Evolutionary conservation across 306 rosid species (phyloP).

Genomic region (Vigna angularis): DNA sequence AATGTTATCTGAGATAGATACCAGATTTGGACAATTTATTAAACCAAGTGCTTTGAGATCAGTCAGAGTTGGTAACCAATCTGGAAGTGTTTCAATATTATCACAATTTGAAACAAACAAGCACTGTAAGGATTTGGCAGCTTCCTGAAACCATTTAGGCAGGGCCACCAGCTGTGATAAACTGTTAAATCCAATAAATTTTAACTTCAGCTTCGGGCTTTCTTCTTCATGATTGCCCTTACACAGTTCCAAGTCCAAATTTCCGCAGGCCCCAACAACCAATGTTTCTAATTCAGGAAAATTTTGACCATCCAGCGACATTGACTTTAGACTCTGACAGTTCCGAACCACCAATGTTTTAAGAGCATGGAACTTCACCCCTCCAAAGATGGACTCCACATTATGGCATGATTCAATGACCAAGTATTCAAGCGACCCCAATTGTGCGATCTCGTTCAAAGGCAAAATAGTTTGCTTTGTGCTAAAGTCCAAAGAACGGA

Average conservation of each 20-base stretch:
- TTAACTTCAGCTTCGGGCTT: neutral
- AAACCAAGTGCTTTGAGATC: neutral
- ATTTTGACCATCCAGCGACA: neutral
- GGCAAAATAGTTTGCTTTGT: neutral
- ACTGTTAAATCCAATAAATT: neutral
- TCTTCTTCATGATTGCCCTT: neutral
- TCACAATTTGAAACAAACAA: neutral
- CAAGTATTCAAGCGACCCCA: neutral
- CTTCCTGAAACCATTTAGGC: neutral
- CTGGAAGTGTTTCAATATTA: neutral
- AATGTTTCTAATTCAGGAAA: neutral
- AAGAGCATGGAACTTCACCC: neutral
- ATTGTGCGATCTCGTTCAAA: neutral
- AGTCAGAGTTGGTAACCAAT: neutral
- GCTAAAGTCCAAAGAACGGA: neutral
- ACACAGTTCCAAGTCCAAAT: neutral
- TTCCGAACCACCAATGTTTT: accelerated
- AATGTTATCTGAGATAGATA: neutral
- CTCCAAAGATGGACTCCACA: neutral
- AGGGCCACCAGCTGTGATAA: neutral
- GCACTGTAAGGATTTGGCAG: neutral
- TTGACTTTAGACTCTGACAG: neutral
- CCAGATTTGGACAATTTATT: neutral
- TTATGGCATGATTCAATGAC: neutral
- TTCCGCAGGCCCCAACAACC: accelerated